Percentiles rank a stretch among this genome's conserved stretches.
Evolutionary conservation across 2,329 filamentous ascomycete genomes (phyloP).

Genomic region (Coniochaeta hoffmannii): DNA sequence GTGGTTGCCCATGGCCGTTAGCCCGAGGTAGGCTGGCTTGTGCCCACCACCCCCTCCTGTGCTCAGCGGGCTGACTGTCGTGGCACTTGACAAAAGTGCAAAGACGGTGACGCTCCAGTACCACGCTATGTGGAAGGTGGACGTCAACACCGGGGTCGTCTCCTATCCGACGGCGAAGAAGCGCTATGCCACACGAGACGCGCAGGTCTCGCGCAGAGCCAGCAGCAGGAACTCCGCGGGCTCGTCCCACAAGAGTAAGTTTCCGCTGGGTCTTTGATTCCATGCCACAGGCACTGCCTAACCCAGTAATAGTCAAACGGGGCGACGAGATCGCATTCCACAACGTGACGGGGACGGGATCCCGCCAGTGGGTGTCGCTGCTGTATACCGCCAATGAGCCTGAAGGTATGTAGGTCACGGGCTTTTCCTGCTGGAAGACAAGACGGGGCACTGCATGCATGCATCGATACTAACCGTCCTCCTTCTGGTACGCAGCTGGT

Average conservation of each 20-base stretch:
- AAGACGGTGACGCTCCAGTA: constrained; percentile 27
- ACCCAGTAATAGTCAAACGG: constrained; percentile 12
- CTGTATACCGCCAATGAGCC: constrained; percentile 25
- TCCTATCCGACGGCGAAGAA: constrained; percentile 19
- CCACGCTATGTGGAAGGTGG: constrained; percentile 31
- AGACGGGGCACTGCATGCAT: no score
- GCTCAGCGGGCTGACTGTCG: no score
- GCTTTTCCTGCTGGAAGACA: no score
- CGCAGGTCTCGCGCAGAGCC: constrained; percentile 17
- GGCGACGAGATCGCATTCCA: constrained; percentile 22
- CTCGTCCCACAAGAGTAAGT: neutral
- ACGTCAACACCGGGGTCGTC: constrained; percentile 28
- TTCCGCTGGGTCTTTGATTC: neutral
- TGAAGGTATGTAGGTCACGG: constrained; percentile 8
- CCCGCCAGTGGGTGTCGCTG: constrained; percentile 27
- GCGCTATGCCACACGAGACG: constrained; percentile 26
- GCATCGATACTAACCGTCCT: neutral
- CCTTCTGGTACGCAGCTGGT: constrained; percentile 15
- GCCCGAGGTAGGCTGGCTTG: constrained; percentile 16
- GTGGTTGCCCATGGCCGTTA: constrained; percentile 29
- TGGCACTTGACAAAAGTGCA: constrained; percentile 10
- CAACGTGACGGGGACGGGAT: constrained; percentile 28
- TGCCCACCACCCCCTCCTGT: no score
- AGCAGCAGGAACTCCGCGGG: neutral
- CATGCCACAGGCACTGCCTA: constrained; percentile 2